phyloP scores from a whole-genome alignment of 164 flowering plant species.

The Protea cynaroides region DNA sequence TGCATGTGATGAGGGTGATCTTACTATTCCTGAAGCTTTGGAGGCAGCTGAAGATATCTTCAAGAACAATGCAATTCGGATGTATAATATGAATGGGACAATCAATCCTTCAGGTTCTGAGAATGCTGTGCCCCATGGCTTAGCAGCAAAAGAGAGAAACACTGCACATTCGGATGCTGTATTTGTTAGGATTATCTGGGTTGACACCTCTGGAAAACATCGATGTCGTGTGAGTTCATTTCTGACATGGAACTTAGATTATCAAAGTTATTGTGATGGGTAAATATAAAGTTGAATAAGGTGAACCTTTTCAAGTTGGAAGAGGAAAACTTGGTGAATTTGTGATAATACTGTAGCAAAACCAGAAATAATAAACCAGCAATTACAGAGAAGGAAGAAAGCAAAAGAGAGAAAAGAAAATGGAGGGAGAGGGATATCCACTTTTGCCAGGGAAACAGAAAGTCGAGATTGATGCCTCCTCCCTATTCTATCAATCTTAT shows the following conservation, averaged over 20 bases:
- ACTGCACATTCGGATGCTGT: slow-evolving; percentile 22
- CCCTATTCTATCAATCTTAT: too few relatives aligned
- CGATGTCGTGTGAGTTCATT: slow-evolving; percentile 77
- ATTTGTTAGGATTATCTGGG: slow-evolving; percentile 77
- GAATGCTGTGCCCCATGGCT: slow-evolving; percentile 13
- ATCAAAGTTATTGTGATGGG: background rate
- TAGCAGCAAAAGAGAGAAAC: slow-evolving; percentile 8
- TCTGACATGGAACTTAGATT: background rate
- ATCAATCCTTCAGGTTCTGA: slow-evolving; percentile 11
- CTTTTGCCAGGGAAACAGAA: too few relatives aligned
- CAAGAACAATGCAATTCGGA: slow-evolving; percentile 47
- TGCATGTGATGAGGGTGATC: slow-evolving; percentile 82
- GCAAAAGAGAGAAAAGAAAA: too few relatives aligned
- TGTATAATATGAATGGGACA: slow-evolving; percentile 51
- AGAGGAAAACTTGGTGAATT: background rate
- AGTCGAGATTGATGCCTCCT: too few relatives aligned
- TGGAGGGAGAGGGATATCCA: too few relatives aligned
- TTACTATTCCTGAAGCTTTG: slow-evolving; percentile 69
- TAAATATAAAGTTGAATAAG: background rate
- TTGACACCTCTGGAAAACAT: slow-evolving; percentile 87
- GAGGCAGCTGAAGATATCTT: slow-evolving; percentile 77
- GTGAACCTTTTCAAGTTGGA: background rate
- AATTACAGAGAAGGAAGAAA: too few relatives aligned
- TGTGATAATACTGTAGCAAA: too few relatives aligned
- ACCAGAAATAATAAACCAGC: background rate